A percentile compares a stretch with the other conserved stretches of the same genome.
These are phyloP conservation scores for Xylariales sp. DNA, from an alignment of 2,329 filamentous ascomycete species.

Conservation along the genomic window DNA sequence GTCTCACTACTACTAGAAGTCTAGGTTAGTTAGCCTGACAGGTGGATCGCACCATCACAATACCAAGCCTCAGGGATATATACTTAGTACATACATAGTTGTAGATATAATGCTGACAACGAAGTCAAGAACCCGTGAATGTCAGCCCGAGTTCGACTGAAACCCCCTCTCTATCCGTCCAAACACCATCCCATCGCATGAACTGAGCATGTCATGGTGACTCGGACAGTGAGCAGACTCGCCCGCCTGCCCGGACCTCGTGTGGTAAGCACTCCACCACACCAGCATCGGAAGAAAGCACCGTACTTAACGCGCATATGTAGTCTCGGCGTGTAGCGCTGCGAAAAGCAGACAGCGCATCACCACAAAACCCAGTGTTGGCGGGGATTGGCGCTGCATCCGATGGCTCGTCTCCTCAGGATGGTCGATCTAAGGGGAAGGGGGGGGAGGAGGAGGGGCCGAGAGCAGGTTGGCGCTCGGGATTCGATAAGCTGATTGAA, in stretches of 20 bases:
- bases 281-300: background rate
- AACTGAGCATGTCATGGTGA: conserved; percentile 25
- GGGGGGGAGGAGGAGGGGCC: conserved; percentile 4
- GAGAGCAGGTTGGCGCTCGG: conserved; percentile 23
- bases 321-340: conserved; percentile 21
- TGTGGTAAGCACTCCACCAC: conserved; percentile 30
- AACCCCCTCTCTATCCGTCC: no score
- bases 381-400: conserved; percentile 15
- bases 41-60: conserved; percentile 17
- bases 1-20: conserved; percentile 5
- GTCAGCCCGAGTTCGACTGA: background rate
- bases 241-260: conserved; percentile 29
- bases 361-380: conserved; percentile 5
- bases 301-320: background rate
- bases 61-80: conserved; percentile 11
- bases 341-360: conserved; percentile 14
- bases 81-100: no score
- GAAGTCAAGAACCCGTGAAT: background rate
- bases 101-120: background rate
- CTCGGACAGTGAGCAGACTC: conserved; percentile 32
- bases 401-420: conserved; percentile 13
- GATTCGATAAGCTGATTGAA: conserved; percentile 45
- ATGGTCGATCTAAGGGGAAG: conserved; percentile 5
- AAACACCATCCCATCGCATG: background rate
- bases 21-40: background rate